Evolutionary conservation across 2,329 filamentous ascomycete genomes (phyloP).

Genomic region (Cercospora sp.): DNA sequence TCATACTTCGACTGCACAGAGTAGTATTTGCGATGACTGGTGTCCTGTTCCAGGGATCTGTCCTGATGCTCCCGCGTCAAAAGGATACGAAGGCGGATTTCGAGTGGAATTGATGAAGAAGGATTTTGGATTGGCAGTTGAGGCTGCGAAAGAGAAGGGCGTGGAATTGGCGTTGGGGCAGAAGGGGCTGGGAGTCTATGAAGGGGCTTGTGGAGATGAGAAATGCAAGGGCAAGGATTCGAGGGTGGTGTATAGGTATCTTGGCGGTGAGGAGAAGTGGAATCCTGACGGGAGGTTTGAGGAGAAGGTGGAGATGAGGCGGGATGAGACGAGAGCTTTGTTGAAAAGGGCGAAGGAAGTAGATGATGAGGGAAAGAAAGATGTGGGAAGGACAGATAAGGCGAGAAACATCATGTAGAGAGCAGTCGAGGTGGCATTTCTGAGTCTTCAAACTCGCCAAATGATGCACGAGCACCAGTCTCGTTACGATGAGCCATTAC

Average conservation of each 20-base stretch:
- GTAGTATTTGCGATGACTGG: slow-evolving; percentile 53
- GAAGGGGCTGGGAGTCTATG: slow-evolving; percentile 53
- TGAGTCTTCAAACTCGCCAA: background rate
- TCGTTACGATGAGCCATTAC: background rate
- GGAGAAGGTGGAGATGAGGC: slow-evolving; percentile 33
- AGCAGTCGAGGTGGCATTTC: background rate
- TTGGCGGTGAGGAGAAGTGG: slow-evolving; percentile 58
- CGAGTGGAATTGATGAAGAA: slow-evolving; percentile 62
- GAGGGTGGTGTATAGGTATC: slow-evolving; percentile 58
- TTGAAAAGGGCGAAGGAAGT: slow-evolving; percentile 28
- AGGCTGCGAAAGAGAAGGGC: slow-evolving; percentile 56
- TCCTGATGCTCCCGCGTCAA: slow-evolving; percentile 50
- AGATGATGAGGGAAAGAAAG: slow-evolving; percentile 12
- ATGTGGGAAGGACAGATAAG: background rate
- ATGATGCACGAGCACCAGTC: background rate
- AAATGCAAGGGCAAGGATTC: slow-evolving; percentile 57
- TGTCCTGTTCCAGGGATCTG: slow-evolving; percentile 54
- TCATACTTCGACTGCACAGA: slow-evolving; percentile 54
- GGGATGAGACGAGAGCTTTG: slow-evolving; percentile 33
- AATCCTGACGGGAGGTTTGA: slow-evolving; percentile 29
- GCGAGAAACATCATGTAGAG: slow-evolving; percentile 12
- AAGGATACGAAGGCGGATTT: slow-evolving; percentile 57
- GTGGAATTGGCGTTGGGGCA: slow-evolving; percentile 53
- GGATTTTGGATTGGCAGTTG: slow-evolving; percentile 57
- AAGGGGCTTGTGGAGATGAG: slow-evolving; percentile 52